A percentile compares a stretch with the other conserved stretches of the same genome.
These are phyloP conservation scores for Moringa oleifera DNA, from an alignment of 345 rosid genomes.

Conservation along the genomic window DNA sequence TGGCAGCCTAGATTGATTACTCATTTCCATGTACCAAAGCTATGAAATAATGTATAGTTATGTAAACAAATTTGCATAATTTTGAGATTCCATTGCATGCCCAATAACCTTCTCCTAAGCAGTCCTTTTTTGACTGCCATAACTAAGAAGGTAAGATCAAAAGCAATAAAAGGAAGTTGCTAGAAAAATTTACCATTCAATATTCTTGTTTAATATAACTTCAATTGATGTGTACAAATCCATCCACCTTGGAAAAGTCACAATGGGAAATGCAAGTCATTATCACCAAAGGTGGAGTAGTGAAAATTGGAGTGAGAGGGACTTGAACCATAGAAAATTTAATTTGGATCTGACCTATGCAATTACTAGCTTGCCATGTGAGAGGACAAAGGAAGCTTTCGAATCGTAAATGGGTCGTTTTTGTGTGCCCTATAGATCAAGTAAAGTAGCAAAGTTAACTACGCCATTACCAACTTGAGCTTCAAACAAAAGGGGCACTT, in stretches of 20 bases:
- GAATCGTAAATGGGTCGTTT: neutral
- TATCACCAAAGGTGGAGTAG: slow-evolving; percentile 9
- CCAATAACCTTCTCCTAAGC: too few relatives aligned
- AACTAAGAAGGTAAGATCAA: too few relatives aligned
- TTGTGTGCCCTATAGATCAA: slow-evolving; percentile 11
- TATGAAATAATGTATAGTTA: too few relatives aligned
- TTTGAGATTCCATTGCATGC: too few relatives aligned
- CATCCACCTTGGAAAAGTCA: slow-evolving; percentile 4
- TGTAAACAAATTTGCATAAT: too few relatives aligned
- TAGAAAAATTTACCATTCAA: too few relatives aligned
- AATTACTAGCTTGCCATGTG: slow-evolving; percentile 7
- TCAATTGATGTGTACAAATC: too few relatives aligned
- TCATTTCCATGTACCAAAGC: too few relatives aligned
- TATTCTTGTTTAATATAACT: too few relatives aligned
- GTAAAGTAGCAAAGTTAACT: slow-evolving; percentile 7
- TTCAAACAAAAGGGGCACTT: slow-evolving; percentile 16
- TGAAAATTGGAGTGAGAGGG: slow-evolving; percentile 6
- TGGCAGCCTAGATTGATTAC: too few relatives aligned
- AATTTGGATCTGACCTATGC: slow-evolving; percentile 7
- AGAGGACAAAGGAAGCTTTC: slow-evolving; percentile 2
- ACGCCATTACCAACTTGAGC: slow-evolving; percentile 1
- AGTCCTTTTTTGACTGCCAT: too few relatives aligned
- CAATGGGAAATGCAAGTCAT: slow-evolving; percentile 1
- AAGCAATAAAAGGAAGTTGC: too few relatives aligned
- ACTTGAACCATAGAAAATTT: slow-evolving; percentile 3